phyloP scores from a whole-genome alignment of 805 yeast species.

The Teunomyces stri region DNA sequence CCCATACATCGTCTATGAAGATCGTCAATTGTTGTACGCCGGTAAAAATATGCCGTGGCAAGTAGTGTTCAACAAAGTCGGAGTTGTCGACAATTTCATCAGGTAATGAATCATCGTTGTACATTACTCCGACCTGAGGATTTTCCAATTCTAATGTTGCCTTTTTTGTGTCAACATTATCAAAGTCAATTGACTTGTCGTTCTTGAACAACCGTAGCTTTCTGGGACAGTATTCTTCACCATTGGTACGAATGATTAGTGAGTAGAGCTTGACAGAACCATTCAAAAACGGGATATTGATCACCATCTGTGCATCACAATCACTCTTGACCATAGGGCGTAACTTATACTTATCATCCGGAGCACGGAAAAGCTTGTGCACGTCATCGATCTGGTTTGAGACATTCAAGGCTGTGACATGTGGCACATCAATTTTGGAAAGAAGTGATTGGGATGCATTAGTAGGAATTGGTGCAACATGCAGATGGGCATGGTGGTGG shows the following conservation, averaged over 20 bases:
- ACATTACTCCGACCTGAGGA: constrained; percentile 57
- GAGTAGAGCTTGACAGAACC: constrained; percentile 74
- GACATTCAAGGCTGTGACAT: constrained; percentile 63
- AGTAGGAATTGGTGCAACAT: constrained; percentile 69
- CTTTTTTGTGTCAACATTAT: constrained; percentile 47
- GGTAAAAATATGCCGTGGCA: constrained; percentile 73
- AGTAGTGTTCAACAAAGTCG: constrained; percentile 74
- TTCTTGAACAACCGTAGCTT: constrained; percentile 73
- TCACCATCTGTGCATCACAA: constrained; percentile 75
- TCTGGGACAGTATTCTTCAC: constrained; percentile 64
- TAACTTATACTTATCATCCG: constrained; percentile 48
- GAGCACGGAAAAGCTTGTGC: constrained; percentile 50
- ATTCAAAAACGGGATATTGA: constrained; percentile 73
- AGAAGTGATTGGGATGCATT: constrained; percentile 64
- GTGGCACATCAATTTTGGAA: constrained; percentile 56
- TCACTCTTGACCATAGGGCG: constrained; percentile 59
- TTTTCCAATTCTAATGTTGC: constrained; percentile 56
- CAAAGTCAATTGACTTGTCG: constrained; percentile 68
- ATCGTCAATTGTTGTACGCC: constrained; percentile 66
- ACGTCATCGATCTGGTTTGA: constrained; percentile 50
- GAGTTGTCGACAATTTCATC: constrained; percentile 29
- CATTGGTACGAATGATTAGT: constrained; percentile 63
- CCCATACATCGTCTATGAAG: constrained; percentile 57
- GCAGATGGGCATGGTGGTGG: constrained; percentile 27
- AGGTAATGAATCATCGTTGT: constrained; percentile 40